Evolutionary conservation across 306 rosid species (phyloP), one percentile per base, ranked within the genome.

Genomic region (Fragaria vesca): DNA sequence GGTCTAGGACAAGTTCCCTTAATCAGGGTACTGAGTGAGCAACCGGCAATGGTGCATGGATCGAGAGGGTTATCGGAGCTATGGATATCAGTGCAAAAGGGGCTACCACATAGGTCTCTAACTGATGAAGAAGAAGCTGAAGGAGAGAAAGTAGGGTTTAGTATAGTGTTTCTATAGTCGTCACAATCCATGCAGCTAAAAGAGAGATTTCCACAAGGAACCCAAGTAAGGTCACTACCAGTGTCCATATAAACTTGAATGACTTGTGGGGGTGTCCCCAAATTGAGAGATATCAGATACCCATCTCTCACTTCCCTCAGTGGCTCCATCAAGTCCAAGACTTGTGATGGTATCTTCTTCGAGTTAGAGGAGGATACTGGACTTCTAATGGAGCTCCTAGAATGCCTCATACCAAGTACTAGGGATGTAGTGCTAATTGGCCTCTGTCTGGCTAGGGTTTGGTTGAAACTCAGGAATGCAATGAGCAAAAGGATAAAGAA

Each of bases 161-260:
- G 65, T 57, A 69, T 81, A 55, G 24, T 78, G 81, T 72, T 80
- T n/a, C 78, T 67, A 15, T 58, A 75, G 34, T 77, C 86, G 1
- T 84, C 88, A 71, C 89, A 87, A n/a, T 83, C 87, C 15, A 85
- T 48, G 77, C 91, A 85, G 70, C 77, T 80, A 77, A 87, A 87
- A 21, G 89, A 81, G 40, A 85, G 52, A 62, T 83, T 83, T 52
- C 89, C 89, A 71, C 91, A 87, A 28, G 91, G 91, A 75, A 87
- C 91, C 91, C 91, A 87, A 5, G 87, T 81, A 7, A 87, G 91
- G 61, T 87, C 91, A 83, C 91, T 87, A 7, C 91, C 91, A 1
- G 91, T 87, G 51, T 87, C 91, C 87, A 87, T 78, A 11, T 85
- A 87, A 28, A 83, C 86, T 81, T 87, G 87, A 69, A 83, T 69